A percentile compares a stretch with the other conserved stretches of the same genome.
Conservation (phyloP, 495 filamentous ascomycete species). For the Penicillium salamii region DNA sequence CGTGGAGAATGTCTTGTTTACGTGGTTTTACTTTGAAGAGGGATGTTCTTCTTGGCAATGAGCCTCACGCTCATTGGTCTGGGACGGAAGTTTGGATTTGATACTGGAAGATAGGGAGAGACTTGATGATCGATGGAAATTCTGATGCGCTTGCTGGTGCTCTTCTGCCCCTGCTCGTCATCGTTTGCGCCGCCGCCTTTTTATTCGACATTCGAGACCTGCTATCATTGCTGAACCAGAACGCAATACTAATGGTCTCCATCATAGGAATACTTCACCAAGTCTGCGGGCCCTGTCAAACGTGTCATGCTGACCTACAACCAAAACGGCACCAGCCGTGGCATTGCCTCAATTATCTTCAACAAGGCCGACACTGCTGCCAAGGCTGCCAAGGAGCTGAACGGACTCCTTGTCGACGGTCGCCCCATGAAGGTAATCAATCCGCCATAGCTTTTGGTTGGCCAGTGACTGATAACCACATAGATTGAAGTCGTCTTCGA, state of each 20-base stretch:
- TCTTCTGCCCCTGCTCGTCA: conserved; percentile 33
- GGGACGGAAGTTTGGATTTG: background rate
- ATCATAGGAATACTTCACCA: conserved; percentile 91
- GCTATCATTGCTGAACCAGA: conserved; percentile 18
- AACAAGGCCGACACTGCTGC: conserved; percentile 69
- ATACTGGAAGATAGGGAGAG: background rate
- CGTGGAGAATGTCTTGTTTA: background rate
- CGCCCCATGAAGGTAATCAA: conserved; percentile 79
- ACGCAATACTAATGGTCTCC: conserved; percentile 42
- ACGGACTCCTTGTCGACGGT: conserved; percentile 84
- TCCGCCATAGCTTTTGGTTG: background rate
- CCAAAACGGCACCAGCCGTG: conserved; percentile 85
- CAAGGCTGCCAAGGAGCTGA: conserved; percentile 76
- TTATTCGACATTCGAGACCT: conserved; percentile 19
- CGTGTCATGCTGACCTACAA: conserved; percentile 86
- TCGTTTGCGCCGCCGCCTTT: conserved; percentile 28
- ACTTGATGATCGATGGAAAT: conserved; percentile 44
- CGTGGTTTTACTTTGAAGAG: background rate
- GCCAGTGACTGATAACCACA: conserved; percentile 12
- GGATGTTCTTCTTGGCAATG: no score
- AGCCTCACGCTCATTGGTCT: no score
- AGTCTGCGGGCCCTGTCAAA: conserved; percentile 86
- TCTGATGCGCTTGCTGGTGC: conserved; percentile 68
- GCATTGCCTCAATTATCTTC: conserved; percentile 81
- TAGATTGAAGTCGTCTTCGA: conserved; percentile 89